Evolutionary conservation across 495 filamentous ascomycete species (phyloP).

Genomic region (Elasticomyces elasticus): DNA sequence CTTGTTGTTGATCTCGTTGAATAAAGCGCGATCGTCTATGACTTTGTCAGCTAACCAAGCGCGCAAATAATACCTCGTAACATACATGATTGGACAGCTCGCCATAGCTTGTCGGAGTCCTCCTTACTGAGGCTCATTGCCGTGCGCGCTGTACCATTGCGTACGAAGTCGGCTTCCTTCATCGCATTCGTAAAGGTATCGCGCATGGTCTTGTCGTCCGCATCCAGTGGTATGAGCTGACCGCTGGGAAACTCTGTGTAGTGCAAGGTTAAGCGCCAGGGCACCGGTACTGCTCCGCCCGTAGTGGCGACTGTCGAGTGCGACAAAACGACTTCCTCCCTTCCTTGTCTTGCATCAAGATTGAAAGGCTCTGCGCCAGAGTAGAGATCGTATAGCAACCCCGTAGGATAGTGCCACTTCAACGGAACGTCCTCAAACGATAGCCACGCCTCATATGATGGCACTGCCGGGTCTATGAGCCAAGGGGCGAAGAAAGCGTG

Average conservation of each 20-base stretch:
- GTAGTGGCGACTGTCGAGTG: not conserved
- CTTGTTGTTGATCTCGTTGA: constrained; percentile 61
- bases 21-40: constrained; percentile 63
- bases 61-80: not conserved
- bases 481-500: constrained; percentile 64
- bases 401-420: constrained; percentile 82
- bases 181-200: constrained; percentile 90
- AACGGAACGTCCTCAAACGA: constrained; percentile 66
- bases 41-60: not conserved
- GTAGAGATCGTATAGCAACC: constrained; percentile 82
- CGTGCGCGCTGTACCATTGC: constrained; percentile 80
- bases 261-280: constrained; percentile 64
- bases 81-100: constrained; percentile 68
- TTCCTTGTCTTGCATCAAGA: not conserved
- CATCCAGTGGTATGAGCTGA: constrained; percentile 55
- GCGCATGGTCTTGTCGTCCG: constrained; percentile 49
- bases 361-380: constrained; percentile 52
- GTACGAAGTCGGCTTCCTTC: constrained; percentile 89
- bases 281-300: constrained; percentile 35
- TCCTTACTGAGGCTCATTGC: constrained; percentile 90
- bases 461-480: constrained; percentile 53
- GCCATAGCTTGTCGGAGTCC: constrained; percentile 80
- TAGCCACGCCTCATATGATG: constrained; percentile 58
- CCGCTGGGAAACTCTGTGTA: constrained; percentile 66
- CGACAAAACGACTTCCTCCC: constrained; percentile 4